Conservation (phyloP, 78 protist species). For the Speleostelium caveatum region DNA sequence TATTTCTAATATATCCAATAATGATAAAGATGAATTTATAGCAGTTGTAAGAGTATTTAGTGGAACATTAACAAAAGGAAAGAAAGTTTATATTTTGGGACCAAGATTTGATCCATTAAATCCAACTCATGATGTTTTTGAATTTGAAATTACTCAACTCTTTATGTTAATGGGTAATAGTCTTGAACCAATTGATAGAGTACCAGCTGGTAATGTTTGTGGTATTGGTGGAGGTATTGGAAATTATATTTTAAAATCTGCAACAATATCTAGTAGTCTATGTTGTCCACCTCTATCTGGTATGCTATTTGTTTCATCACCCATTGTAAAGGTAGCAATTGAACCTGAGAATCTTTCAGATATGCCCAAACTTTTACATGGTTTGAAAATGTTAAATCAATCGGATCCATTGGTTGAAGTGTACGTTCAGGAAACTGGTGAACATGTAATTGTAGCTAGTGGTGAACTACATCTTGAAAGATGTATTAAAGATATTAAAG, state of each 20-base stretch:
- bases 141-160: slow-evolving; percentile 61
- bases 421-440: slow-evolving; percentile 91
- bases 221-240: slow-evolving; percentile 96
- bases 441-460: slow-evolving; percentile 90
- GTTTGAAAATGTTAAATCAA: slow-evolving; percentile 92
- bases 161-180: slow-evolving; percentile 95
- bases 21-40: slow-evolving; percentile 77
- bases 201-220: slow-evolving; percentile 92
- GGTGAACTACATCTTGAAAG: slow-evolving; percentile 97
- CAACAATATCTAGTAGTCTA: slow-evolving; percentile 82
- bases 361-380: slow-evolving; percentile 81
- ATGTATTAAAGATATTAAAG: slow-evolving; percentile 93
- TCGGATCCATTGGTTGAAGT: slow-evolving; percentile 95
- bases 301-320: slow-evolving; percentile 81
- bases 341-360: slow-evolving; percentile 86
- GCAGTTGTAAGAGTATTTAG: slow-evolving; percentile 93
- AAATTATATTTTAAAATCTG: slow-evolving; percentile 81
- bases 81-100: slow-evolving; percentile 81
- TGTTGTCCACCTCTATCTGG: slow-evolving; percentile 75
- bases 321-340: slow-evolving; percentile 95
- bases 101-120: slow-evolving; percentile 77
- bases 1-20: neutral
- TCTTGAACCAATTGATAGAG: slow-evolving; percentile 83
- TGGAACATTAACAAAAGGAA: slow-evolving; percentile 85
- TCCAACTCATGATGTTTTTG: slow-evolving; percentile 61